Evolutionary conservation across 768 basidiomycete genomes (phyloP).

Genomic region (Boletellus ananas): DNA sequence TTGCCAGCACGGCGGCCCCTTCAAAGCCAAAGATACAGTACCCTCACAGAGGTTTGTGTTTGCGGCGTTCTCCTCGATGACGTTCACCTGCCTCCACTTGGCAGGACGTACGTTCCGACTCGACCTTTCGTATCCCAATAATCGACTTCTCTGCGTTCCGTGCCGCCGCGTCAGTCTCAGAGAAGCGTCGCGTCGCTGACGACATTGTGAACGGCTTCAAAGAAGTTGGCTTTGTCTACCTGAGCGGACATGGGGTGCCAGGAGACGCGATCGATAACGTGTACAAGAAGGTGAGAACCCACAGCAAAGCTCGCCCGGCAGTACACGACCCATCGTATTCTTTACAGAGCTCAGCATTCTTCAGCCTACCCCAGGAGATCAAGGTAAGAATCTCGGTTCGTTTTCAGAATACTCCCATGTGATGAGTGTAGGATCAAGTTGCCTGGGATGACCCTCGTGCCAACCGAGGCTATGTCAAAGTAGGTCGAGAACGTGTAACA

Average conservation of each 20-base stretch:
- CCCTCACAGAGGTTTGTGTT: slow-evolving; percentile 23
- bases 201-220: slow-evolving; percentile 76
- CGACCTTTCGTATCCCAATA: slow-evolving; percentile 63
- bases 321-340: not conserved
- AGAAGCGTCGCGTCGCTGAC: slow-evolving; percentile 60
- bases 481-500: slow-evolving; percentile 81
- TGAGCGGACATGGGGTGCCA: slow-evolving; percentile 69
- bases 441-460: slow-evolving; percentile 84
- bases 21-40: slow-evolving; percentile 16
- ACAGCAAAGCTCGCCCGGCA: slow-evolving; percentile 1
- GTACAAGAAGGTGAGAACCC: slow-evolving; percentile 55
- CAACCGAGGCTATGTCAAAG: slow-evolving; percentile 78
- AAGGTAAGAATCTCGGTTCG: slow-evolving; percentile 42
- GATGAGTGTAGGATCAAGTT: slow-evolving; percentile 45
- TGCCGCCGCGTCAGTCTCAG: slow-evolving; percentile 42
- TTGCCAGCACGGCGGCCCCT: slow-evolving; percentile 1
- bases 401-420: not conserved
- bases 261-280: slow-evolving; percentile 50
- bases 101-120: slow-evolving; percentile 36
- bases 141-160: slow-evolving; percentile 75
- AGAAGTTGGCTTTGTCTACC: slow-evolving; percentile 76
- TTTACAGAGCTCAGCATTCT: slow-evolving; percentile 71
- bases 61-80: not conserved
- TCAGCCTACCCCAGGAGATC: slow-evolving; percentile 53
- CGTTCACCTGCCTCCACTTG: slow-evolving; percentile 1